Base-by-base conservation (phyloP, 495 filamentous ascomycete species). In the Letharia lupina region DNA sequence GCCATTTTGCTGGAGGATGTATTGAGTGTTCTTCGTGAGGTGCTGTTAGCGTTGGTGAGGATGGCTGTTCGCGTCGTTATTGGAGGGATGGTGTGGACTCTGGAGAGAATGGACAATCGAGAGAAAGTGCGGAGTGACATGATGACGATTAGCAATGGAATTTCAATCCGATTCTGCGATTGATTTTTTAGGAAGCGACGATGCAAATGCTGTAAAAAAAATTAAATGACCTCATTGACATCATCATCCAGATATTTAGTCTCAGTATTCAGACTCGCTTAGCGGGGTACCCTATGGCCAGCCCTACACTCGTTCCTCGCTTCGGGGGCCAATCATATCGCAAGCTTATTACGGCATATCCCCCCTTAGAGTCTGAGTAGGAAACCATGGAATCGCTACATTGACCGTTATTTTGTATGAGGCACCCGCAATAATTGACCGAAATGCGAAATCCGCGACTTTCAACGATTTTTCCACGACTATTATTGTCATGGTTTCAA, bases 1-100 rank as follows among this genome's bases (percentile, higher is more conserved):
- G 67, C 67, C 67, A 69, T 66, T 18, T 45, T 56, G 60, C 54
- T 41, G 5, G 31, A 37, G 39, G 62, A 41, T 15, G 62, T 65
- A 31, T 28, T 35, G 42, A 65, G 9, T 40, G 31, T 23, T 60
- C 42, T 28, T 65, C 52, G 47, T 60, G 33, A 50, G 8, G 11
- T 60, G 41, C 54, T 54, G 23, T 4, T 54, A 12, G 48, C 11
- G 28, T 33, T 56, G 28, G 1, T 56, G 52, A 35, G 12, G 31
- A 8, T 56, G 2, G 52, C 11, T 35, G 31, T 35, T 56, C 6
- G 2, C 2, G 28, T 56, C 35, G 52, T 35, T 18, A 10, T 54
- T 31, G 50, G 52, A 16, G 28, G 4, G 31, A 7, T 33, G 13
- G 18, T 33, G 52, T 35, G 5, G 52, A 7, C 1, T 56, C 28